A percentile compares a stretch with the other conserved stretches of the same genome.
phyloP scores from a whole-genome alignment of 257 asterid genomes.

The Forsythia suspensa region DNA sequence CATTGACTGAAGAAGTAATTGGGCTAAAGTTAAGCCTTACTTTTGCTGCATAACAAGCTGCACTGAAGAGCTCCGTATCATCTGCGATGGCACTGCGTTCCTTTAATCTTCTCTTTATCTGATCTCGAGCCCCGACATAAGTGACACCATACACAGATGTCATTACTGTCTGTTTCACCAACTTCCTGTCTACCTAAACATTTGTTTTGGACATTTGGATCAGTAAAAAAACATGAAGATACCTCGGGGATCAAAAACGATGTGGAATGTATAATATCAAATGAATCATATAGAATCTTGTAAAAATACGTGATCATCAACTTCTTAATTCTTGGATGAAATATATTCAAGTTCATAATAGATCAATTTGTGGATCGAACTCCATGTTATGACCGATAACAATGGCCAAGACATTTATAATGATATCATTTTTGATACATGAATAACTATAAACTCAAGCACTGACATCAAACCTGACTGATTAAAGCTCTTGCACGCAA shows the following conservation, averaged over 20 bases:
- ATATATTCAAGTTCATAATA: constrained; percentile 11
- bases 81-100: constrained; percentile 78
- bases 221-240: constrained; percentile 6
- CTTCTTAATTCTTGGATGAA: not conserved
- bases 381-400: constrained; percentile 1
- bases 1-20: constrained; percentile 13
- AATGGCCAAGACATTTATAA: not conserved
- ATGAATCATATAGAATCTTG: constrained; percentile 3
- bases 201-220: constrained; percentile 13
- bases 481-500: constrained; percentile 67
- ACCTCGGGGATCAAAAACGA: not conserved
- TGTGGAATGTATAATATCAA: not conserved
- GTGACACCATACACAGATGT: constrained; percentile 99
- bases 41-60: constrained; percentile 95
- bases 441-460: constrained; percentile 14
- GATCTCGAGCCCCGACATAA: constrained; percentile 97
- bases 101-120: constrained; percentile 83
- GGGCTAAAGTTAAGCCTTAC: constrained; percentile 45
- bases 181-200: constrained; percentile 87
- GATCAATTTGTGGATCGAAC: constrained; percentile 1
- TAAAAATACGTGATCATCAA: not conserved
- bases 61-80: constrained; percentile 65
- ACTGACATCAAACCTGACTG: constrained; percentile 56
- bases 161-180: constrained; percentile 99
- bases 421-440: constrained; percentile 7